Base-by-base conservation (phyloP, 768 basidiomycete genomes). In the Cantharellus anzutake region DNA sequence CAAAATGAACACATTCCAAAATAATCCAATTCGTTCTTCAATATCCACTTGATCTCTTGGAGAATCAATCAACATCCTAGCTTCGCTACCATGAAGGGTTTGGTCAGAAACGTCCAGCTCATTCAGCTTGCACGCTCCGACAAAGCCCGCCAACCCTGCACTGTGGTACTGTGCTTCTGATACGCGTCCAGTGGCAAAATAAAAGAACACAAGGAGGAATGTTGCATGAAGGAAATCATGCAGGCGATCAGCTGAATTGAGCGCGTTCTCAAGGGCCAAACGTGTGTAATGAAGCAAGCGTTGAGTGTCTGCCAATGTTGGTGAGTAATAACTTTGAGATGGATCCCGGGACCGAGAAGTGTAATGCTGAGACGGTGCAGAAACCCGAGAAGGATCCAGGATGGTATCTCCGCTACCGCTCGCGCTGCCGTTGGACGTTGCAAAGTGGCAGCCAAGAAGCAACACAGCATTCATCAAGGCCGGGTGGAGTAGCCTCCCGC, bases 361-460 rank as follows among this genome's bases (percentile, higher is more conserved):
- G 4, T 52, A 42, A 4, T 20, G 4, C 16, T 55, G 4, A 59
- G 5, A 20, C 14, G 29, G 44, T 16, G 7, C 5, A 5, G 20
- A 42, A 39, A 11, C 50, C 40, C 29, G n/a, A 35, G 20, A 29
- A 29, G 20, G 20, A 29, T 29, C 20, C 20, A 29, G 20, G 20
- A 29, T 29, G 11, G 44, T 48, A 48, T 55, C 11, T 11, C 52
- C 52, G 38, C 52, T 37, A 37, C 14, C 11, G 38, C 7, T 55
- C 44, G 11, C 44, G 1, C 44, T 29, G 29, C 44, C 44, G 3
- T 79, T 75, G 42, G 80, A 81, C 29, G 83, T 76, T 5, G 86
- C 85, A 44, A 88, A 75, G 67, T 83, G 85, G 68, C 85, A 88
- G 2, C 84, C 82, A 82, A 86, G 87, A 4, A 88, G 78, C 67